Evolutionary conservation across 2,329 filamentous ascomycete genomes (phyloP).

Genomic region (Aureobasidium vineae): DNA sequence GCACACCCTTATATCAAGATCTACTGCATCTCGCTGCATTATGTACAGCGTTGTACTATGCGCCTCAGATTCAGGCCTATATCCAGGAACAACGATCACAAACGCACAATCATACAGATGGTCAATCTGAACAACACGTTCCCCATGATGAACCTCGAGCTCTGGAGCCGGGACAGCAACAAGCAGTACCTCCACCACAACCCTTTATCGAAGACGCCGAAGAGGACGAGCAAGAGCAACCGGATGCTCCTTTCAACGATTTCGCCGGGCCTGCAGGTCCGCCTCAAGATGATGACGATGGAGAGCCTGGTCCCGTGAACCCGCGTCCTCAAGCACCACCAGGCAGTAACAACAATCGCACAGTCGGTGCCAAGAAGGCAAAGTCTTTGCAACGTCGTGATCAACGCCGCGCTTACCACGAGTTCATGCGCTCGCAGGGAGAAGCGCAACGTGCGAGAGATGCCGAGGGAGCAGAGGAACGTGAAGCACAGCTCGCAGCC

Average conservation of each 20-base stretch:
- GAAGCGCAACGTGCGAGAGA: conserved; percentile 47
- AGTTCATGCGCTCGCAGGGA: conserved; percentile 51
- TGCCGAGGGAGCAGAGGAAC: conserved; percentile 45
- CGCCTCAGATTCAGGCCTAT: conserved; percentile 46
- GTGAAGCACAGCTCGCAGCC: conserved; percentile 44
- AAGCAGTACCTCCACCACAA: conserved; percentile 10
- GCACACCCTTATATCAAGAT: conserved; percentile 49
- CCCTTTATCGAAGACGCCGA: conserved; percentile 25
- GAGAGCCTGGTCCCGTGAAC: conserved; percentile 40
- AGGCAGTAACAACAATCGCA: conserved; percentile 29
- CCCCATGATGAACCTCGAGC: background rate
- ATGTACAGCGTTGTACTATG: conserved; percentile 48
- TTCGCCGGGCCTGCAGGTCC: background rate
- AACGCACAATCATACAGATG: background rate
- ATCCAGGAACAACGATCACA: conserved; percentile 31
- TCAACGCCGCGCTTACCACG: conserved; percentile 48
- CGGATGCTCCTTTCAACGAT: conserved; percentile 18
- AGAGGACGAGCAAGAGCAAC: conserved; percentile 21
- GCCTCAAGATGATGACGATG: conserved; percentile 25
- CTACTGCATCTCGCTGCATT: conserved; percentile 47
- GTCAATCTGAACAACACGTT: conserved; percentile 23
- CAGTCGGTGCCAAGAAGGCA: conserved; percentile 51
- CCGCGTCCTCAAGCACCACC: conserved; percentile 23
- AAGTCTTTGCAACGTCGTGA: conserved; percentile 49
- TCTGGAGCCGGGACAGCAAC: background rate